These are phyloP conservation scores for Blastomyces parvus DNA, from an alignment of 2,329 filamentous ascomycete species.

Conservation along the genomic window DNA sequence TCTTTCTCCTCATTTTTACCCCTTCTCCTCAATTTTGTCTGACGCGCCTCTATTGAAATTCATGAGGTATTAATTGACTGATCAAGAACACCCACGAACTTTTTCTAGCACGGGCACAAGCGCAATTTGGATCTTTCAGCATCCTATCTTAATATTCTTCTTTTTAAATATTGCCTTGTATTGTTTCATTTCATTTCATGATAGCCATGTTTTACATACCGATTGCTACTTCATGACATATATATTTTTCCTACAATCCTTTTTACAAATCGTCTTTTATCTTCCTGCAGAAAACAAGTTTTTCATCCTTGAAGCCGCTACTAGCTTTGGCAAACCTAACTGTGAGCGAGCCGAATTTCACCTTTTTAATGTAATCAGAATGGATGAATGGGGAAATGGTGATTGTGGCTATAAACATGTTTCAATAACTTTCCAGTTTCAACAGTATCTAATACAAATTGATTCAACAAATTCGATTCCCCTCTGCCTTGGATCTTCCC, in stretches of 20 bases:
- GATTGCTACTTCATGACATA: not conserved
- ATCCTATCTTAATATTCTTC: not conserved
- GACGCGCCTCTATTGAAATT: not conserved
- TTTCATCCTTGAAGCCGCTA: not conserved
- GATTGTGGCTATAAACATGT: too few relatives aligned
- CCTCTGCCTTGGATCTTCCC: too few relatives aligned
- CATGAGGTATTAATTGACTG: not conserved
- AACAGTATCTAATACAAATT: too few relatives aligned
- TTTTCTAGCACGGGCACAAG: not conserved
- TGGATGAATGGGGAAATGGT: not conserved
- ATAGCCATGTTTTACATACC: not conserved
- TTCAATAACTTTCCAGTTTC: too few relatives aligned
- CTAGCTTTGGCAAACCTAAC: not conserved
- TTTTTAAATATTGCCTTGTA: not conserved
- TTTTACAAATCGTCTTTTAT: not conserved
- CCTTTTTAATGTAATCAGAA: not conserved
- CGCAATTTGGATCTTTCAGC: not conserved
- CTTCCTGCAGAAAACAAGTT: not conserved
- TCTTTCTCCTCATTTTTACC: not conserved
- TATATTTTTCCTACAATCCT: not conserved
- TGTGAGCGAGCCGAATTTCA: not conserved
- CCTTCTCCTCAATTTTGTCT: not conserved
- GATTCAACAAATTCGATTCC: too few relatives aligned
- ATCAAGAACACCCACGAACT: not conserved
- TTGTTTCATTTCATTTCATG: not conserved